Evolutionary conservation across 805 yeast genomes (phyloP).

Genomic region (Wickerhamomyces chaumierensis): DNA sequence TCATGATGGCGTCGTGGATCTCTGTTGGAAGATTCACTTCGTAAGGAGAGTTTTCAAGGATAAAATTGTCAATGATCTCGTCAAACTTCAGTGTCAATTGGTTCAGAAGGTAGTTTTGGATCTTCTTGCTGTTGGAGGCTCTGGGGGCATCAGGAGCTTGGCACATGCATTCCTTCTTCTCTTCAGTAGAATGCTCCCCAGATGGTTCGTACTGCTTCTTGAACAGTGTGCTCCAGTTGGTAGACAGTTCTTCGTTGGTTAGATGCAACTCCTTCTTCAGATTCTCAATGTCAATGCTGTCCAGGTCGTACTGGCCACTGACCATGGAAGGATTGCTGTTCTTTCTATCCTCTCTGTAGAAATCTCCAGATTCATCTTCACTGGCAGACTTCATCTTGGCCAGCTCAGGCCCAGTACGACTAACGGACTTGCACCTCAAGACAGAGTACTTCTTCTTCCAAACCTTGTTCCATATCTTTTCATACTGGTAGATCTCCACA

Average conservation of each 20-base stretch:
- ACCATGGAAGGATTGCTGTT: not conserved
- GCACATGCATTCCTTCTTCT: not conserved
- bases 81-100: slow-evolving; percentile 24
- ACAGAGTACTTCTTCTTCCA: slow-evolving; percentile 22
- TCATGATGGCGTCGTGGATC: slow-evolving; percentile 20
- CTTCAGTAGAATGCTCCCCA: not conserved
- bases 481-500: slow-evolving; percentile 34
- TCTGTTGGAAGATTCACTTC: slow-evolving; percentile 38
- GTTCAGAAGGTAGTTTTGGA: not conserved
- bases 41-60: slow-evolving; percentile 29
- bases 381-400: not conserved
- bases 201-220: not conserved
- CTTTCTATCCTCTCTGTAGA: not conserved
- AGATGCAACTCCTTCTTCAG: not conserved
- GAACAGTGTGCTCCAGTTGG: not conserved
- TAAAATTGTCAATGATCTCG: slow-evolving; percentile 28
- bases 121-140: not conserved
- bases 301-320: not conserved
- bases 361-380: not conserved
- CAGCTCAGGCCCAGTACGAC: not conserved
- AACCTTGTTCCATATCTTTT: slow-evolving; percentile 27
- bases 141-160: not conserved
- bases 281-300: not conserved
- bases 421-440: slow-evolving; percentile 19
- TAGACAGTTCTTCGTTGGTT: not conserved